These are phyloP conservation scores for Monotropa hypopitys DNA, from an alignment of 179 eudicot genomes.

Conservation along the genomic window DNA sequence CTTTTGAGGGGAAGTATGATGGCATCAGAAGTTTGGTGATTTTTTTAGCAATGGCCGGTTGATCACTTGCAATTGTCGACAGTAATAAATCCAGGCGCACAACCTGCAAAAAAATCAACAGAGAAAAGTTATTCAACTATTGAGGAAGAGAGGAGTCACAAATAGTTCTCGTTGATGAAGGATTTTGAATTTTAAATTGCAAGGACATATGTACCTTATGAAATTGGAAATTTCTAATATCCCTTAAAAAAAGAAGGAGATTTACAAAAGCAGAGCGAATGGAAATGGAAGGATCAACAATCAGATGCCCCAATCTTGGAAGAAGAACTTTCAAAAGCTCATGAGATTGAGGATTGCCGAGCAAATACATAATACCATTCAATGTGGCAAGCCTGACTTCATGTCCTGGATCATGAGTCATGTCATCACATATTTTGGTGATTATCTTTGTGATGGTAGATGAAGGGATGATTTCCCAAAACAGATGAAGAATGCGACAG, in stretches of 20 bases:
- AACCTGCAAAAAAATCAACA: conserved; percentile 35
- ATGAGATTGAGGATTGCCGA: conserved; percentile 88
- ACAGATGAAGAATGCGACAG: conserved; percentile 76
- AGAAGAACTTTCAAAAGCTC: conserved; percentile 82
- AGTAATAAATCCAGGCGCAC: conserved; percentile 48
- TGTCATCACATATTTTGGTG: conserved; percentile 61
- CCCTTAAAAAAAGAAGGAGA: conserved; percentile 57
- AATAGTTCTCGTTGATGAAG: neutral
- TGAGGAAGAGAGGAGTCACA: neutral
- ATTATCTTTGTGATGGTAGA: conserved; percentile 66
- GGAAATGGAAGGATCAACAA: conserved; percentile 46
- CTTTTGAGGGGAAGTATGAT: conserved; percentile 72
- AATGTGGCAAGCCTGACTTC: conserved; percentile 83
- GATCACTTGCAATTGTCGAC: conserved; percentile 66
- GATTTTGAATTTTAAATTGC: conserved; percentile 2
- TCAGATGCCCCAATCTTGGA: conserved; percentile 61
- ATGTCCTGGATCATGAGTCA: conserved; percentile 47
- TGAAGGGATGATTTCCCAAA: conserved; percentile 90
- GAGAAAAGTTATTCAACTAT: conserved; percentile 1
- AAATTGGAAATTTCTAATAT: conserved; percentile 68
- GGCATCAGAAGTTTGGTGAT: conserved; percentile 76
- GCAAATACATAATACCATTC: conserved; percentile 66
- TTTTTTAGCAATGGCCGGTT: conserved; percentile 57
- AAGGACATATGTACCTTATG: conserved; percentile 49
- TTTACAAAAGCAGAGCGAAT: conserved; percentile 57